phyloP scores from a whole-genome alignment of 306 rosid species.

The Acmispon strigosus region DNA sequence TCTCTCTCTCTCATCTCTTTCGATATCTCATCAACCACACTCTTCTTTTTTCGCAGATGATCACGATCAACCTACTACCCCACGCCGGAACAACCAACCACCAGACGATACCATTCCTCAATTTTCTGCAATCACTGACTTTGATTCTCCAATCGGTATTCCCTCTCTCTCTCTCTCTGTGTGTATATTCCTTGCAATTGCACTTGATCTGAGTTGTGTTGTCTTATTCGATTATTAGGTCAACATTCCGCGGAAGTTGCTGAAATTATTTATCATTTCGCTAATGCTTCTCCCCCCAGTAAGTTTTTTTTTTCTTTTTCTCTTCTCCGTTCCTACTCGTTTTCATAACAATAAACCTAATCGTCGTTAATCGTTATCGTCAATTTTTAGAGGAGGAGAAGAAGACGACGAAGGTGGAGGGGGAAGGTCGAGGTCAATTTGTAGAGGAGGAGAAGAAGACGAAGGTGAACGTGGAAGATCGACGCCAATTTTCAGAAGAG shows the following conservation, averaged over 20 bases:
- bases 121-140: constrained; percentile 48
- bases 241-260: no score
- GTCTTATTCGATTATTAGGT: no score
- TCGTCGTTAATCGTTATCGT: background rate
- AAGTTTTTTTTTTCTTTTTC: no score
- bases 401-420: no score
- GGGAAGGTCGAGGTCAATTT: no score
- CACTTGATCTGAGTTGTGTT: background rate
- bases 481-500: no score
- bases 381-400: constrained; percentile 31
- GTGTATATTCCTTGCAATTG: background rate
- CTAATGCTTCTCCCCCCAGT: constrained; percentile 26
- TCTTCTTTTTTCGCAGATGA: background rate
- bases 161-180: background rate
- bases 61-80: constrained; percentile 9
- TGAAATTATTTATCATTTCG: no score
- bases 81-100: constrained; percentile 5
- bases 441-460: no score
- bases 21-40: no score
- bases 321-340: background rate
- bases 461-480: no score
- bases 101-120: constrained; percentile 23
- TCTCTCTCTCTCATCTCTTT: background rate
- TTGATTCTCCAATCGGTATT: constrained; percentile 47
- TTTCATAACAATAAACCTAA: background rate